Base-by-base conservation (phyloP, 208 protist genomes). In the Crithidia brevicula region DNA sequence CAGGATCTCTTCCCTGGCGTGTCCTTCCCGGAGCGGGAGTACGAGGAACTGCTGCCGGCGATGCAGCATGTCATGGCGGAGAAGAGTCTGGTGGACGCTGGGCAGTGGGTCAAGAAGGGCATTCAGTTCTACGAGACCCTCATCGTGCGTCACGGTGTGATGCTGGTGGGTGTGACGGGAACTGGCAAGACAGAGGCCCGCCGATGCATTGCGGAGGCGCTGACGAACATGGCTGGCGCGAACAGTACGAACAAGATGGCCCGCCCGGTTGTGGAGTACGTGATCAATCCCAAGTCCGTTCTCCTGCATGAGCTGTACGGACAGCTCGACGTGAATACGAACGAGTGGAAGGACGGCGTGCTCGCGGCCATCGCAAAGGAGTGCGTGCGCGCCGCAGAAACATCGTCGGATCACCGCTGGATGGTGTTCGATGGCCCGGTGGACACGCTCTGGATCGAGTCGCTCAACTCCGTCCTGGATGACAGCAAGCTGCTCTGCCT, bases 371-470 rank as follows among this genome's bases (percentile, higher is more conserved):
- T 97, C 67, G 94, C 91, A 30, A 97, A 97, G 72, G 77, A 94
- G 30, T 94, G 89, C 59, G 93, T 96, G 51, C 81, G 85, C 0
- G 86, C 93, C 42, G 83, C 90, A 18, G 93, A 97, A 61, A 33
- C 66, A 11, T 94, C 62, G 58, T 79, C 82, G 4, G 86, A 97
- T 67, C 89, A 96, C 74, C 94, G 99, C 56, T 99, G 96, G 96
- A 96, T 99, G 53, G 91, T 99, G 49, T 99, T 98, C 87, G 98
- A 99, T 77, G 98, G 98, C 28, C 98, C 98, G 42, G 98, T 99
- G 3, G 98, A 99, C 82, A 98, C 98, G 22, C 73, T 99, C 5
- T 99, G 98, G 98, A 99, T 99, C 74, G 98, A 99, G 85, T 99
- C 98, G 40, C 94, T 99, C 74, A 99, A 99, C 90, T 98, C 97